Base-by-base conservation (phyloP, 31 red algal genomes). In the Asparagopsis taxiformis region DNA sequence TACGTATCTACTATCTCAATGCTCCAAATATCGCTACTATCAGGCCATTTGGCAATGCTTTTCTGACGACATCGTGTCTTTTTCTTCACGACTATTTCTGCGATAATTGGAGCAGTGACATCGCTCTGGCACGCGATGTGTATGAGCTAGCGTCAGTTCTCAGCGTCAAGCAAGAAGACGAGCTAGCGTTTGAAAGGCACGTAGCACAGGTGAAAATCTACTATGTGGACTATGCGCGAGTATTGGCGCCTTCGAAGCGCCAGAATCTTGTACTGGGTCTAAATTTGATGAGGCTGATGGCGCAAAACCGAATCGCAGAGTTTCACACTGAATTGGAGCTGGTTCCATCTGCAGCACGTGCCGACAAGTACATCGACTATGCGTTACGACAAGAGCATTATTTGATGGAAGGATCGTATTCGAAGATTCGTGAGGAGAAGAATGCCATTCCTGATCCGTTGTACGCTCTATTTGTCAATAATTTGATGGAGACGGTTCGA, bases 291-390 rank as follows among this genome's bases (percentile, higher is more conserved):
- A 80, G 82, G 19, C 82, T 92, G 33, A 62, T 97, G 31, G 88
- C 94, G 3, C 83, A 97, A 48, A 97, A 97, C 36, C 82, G 89
- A 11, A 83, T 97, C 30, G 94, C 79, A 1, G 89, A 97, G 77
- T 93, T 92, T 49, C 94, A 97, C 80, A 91, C 88, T 4, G 94
- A 97, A 49, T 21, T 97, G n/a, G 94, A 97, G 62, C 72, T 97
- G 31, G 35, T 97, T 26, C 92, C 85, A 15, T 23, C 31, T 21
- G 59, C 54, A 13, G 70, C 80, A 30, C 76, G 68, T 16, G 19
- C 3, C 29, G 79, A 91, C 63, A 64, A 82, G 62, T 79, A 70
- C 68, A 88, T 98, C 33, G 39, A 50, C 17, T 98, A 84, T 43
- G 77, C 90, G 15, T 46, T 98, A 34, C 73, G 75, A 29, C 75